Conservation (phyloP, 495 filamentous ascomycete genomes). For the Glarea lozoyensis region DNA sequence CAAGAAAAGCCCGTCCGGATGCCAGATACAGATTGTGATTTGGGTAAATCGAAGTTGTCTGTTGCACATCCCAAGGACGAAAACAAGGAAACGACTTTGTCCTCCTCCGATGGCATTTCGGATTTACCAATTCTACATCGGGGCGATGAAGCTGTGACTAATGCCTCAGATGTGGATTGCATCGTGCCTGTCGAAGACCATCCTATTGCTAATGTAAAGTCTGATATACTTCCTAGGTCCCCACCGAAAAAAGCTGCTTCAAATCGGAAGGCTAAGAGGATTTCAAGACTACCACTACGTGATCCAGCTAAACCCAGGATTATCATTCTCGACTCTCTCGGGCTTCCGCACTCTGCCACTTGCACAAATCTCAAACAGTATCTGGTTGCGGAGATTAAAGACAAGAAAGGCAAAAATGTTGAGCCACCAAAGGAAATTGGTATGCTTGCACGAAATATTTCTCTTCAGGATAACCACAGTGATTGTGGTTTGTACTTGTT, state of each 20-base stretch:
- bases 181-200: neutral
- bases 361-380: constrained; percentile 66
- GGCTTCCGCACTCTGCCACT: constrained; percentile 47
- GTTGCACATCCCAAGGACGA: neutral
- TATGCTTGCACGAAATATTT: constrained; percentile 61
- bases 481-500: constrained; percentile 87
- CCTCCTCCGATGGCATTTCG: constrained; percentile 10
- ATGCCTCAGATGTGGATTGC: neutral
- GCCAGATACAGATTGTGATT: neutral
- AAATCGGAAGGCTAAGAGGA: constrained; percentile 13
- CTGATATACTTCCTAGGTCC: neutral
- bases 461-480: constrained; percentile 71
- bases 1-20: neutral
- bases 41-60: neutral
- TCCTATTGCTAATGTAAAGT: neutral
- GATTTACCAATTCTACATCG: constrained; percentile 12
- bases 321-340: constrained; percentile 84
- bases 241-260: constrained; percentile 2
- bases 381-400: constrained; percentile 58
- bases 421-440: constrained; percentile 42
- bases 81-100: neutral
- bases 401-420: constrained; percentile 57
- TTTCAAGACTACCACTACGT: constrained; percentile 22
- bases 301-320: constrained; percentile 50
- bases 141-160: constrained; percentile 1